These are phyloP conservation scores for Pseudocercospora fuligena DNA, from an alignment of 2,329 filamentous ascomycete species.

Conservation along the genomic window DNA sequence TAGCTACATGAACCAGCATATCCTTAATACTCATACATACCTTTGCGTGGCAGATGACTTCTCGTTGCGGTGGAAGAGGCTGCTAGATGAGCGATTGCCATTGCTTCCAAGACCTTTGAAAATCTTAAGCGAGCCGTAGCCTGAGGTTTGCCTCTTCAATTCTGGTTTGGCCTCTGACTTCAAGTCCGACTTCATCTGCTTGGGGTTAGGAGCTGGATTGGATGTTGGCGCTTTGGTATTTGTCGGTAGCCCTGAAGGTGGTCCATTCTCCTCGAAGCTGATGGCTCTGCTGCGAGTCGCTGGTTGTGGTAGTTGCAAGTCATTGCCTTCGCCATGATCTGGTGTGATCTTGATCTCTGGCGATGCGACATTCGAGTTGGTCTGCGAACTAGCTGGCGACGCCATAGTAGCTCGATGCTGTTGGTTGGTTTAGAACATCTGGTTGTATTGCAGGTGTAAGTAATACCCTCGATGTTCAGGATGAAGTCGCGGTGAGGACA, in stretches of 20 bases:
- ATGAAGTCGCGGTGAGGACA: not conserved
- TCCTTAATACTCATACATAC: not conserved
- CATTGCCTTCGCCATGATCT: conserved; percentile 3
- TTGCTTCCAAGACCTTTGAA: conserved; percentile 7
- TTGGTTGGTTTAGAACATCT: not conserved
- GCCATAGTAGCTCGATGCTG: not conserved
- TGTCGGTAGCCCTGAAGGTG: not conserved
- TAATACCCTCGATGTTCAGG: not conserved
- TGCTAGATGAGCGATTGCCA: conserved; percentile 7
- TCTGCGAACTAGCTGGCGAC: conserved; percentile 7
- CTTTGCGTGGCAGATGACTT: conserved; percentile 3
- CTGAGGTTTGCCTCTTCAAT: conserved; percentile 2
- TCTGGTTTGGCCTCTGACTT: not conserved
- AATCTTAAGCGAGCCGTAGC: not conserved
- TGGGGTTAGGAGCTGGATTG: not conserved
- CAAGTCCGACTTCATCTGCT: not conserved
- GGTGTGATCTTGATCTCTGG: conserved; percentile 10
- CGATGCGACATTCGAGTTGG: not conserved
- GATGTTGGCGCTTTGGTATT: not conserved
- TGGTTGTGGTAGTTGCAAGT: not conserved
- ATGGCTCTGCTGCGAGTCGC: not conserved
- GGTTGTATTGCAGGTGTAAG: not conserved
- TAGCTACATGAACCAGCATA: not conserved
- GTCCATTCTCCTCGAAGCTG: conserved; percentile 2
- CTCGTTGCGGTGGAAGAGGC: conserved; percentile 7